A percentile compares a stretch with the other conserved stretches of the same genome.
phyloP scores from a whole-genome alignment of 2,329 filamentous ascomycete genomes.

The Pseudogymnoascus pannorum region DNA sequence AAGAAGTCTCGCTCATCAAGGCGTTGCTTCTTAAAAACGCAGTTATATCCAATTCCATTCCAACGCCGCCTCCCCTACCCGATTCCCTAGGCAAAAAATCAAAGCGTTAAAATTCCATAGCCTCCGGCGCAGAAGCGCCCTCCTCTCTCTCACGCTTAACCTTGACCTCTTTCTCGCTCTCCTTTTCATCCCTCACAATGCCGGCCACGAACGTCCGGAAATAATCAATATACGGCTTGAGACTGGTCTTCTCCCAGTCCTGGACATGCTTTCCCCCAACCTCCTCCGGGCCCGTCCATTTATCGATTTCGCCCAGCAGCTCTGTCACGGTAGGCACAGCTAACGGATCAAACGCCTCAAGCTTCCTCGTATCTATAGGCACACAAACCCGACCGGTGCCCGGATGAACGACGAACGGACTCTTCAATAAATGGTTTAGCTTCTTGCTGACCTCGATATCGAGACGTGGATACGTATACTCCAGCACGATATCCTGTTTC shows the following conservation, averaged over 20 bases:
- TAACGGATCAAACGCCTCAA: constrained; percentile 82
- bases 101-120: constrained; percentile 55
- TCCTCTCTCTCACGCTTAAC: constrained; percentile 45
- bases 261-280: constrained; percentile 46
- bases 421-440: constrained; percentile 95
- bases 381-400: constrained; percentile 93
- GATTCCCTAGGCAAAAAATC: background rate
- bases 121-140: constrained; percentile 32
- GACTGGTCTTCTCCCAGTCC: constrained; percentile 95
- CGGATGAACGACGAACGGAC: constrained; percentile 91
- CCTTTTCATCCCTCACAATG: constrained; percentile 65
- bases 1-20: constrained; percentile 7
- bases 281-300: constrained; percentile 52
- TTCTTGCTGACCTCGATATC: constrained; percentile 98
- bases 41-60: constrained; percentile 4
- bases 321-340: constrained; percentile 81
- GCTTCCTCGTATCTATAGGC: constrained; percentile 68
- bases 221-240: constrained; percentile 87
- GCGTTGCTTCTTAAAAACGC: background rate
- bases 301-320: constrained; percentile 78
- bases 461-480: constrained; percentile 95
- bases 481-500: constrained; percentile 91
- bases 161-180: constrained; percentile 43
- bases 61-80: background rate
- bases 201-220: constrained; percentile 75